Base-by-base conservation (phyloP, 345 rosid genomes). In the Erodium maritimum region DNA sequence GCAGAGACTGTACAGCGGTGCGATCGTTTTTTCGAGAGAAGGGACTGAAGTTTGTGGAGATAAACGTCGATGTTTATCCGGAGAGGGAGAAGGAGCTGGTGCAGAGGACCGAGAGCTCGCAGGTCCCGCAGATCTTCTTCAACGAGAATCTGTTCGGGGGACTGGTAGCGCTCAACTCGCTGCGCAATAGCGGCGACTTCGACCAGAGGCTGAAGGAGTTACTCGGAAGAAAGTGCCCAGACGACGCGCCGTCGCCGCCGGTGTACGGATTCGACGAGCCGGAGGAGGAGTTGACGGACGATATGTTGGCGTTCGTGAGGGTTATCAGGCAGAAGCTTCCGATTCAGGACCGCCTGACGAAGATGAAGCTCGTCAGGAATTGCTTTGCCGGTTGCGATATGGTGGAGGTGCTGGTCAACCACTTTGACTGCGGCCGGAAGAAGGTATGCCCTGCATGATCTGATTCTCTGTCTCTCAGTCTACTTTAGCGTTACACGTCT, bases 111-210 rank as follows among this genome's bases (percentile, higher is more conserved):
- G 95, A 94, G 54, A 75, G 19, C 16, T 52, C 72, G 1, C 82
- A 80, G 55, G 99, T 89, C 17, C 99, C 99, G 53, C 82, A 81
- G 84, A 75, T 93, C 12, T 93, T 93, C 74, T 87, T 87, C 65
- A 93, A 93, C 77, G 85, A 85, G 52, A 82, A 79, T 67, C 69
- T 79, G 24, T 74, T 93, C 17, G 99, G 99, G 0, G 96, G 95
- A 5, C 75, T 89, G 58, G 83, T 78, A 54, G 95, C 85, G 18
- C 60, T 93, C 73, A 89, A 93, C 64, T 83, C 95, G 45, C 23
- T 87, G 62, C 74, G 96, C 37, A 89, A 89, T 65, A 76, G 86
- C 34, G 94, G 88, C 1, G 75, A 54, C 21, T 78, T 87, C 34
- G 94, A 85, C 18, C 54, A 60, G 64, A 80, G 71, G 68, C 61